A percentile compares a stretch with the other conserved stretches of the same genome.
These are phyloP conservation scores for Piper betle DNA, from an alignment of 164 flowering plant genomes.

Conservation along the genomic window DNA sequence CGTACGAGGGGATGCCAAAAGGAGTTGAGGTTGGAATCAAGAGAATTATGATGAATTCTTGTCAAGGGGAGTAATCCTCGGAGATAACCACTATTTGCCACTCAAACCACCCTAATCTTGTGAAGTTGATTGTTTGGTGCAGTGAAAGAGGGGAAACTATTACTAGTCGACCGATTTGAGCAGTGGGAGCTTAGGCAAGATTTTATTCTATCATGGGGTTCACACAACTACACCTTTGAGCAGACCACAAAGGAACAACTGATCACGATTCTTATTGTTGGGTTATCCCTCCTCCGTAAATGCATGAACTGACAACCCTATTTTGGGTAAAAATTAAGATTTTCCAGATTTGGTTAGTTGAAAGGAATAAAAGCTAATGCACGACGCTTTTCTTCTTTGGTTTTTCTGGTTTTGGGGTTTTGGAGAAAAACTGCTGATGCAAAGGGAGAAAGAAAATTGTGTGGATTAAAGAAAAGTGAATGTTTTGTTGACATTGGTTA, in stretches of 20 bases:
- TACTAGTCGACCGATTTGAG: slow-evolving; percentile 52
- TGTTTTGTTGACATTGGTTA: no score
- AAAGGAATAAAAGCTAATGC: no score
- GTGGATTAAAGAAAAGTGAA: no score
- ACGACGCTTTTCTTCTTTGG: no score
- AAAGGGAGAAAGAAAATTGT: no score
- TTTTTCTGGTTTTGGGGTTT: no score
- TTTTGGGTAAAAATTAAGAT: no score
- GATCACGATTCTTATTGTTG: no score
- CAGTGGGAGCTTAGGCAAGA: slow-evolving; percentile 43
- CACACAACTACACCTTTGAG: slow-evolving; percentile 1
- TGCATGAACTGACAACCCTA: no score
- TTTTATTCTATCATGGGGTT: slow-evolving; percentile 17
- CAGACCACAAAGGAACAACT: slow-evolving; percentile 30
- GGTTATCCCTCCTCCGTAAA: no score
- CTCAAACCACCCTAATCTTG: slow-evolving; percentile 47
- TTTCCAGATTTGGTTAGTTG: no score
- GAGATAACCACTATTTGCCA: slow-evolving; percentile 53
- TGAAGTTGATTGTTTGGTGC: slow-evolving; percentile 55
- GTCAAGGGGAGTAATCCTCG: slow-evolving; percentile 38
- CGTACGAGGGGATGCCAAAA: slow-evolving; percentile 34
- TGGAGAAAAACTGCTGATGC: no score
- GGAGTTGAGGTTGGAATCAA: slow-evolving; percentile 36
- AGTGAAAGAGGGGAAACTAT: slow-evolving; percentile 25
- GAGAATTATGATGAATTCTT: slow-evolving; percentile 22